Percentiles rank a stretch among this genome's conserved stretches.
These are phyloP conservation scores for Metschnikowia hibisci DNA, from an alignment of 805 yeast genomes.

Conservation along the genomic window DNA sequence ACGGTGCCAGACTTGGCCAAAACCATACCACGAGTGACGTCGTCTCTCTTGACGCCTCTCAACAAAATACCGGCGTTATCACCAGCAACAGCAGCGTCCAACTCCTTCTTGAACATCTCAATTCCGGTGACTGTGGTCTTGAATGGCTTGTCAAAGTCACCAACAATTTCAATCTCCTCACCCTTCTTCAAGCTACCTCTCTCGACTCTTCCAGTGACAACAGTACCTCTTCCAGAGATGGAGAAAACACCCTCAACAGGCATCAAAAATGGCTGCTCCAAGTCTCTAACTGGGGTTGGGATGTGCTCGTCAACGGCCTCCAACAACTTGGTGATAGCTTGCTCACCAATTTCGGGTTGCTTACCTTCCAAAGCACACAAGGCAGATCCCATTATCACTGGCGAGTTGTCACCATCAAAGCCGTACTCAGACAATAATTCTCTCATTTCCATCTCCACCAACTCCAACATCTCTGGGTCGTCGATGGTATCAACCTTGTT, in stretches of 20 bases:
- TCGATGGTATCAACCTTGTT: conserved; percentile 98
- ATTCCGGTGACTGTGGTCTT: conserved; percentile 97
- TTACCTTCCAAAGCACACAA: conserved; percentile 89
- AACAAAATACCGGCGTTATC: conserved; percentile 97
- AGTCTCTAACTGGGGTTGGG: conserved; percentile 95
- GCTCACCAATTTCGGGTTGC: conserved; percentile 86
- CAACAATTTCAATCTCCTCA: conserved; percentile 97
- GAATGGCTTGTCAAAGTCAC: conserved; percentile 78
- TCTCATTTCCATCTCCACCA: conserved; percentile 99
- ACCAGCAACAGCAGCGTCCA: conserved; percentile 97
- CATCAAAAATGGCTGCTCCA: conserved; percentile 93
- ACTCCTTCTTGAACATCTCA: conserved; percentile 99
- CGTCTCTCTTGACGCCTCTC: conserved; percentile 98
- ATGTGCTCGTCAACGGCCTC: conserved; percentile 91
- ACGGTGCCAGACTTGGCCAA: conserved; percentile 89
- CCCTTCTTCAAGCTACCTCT: conserved; percentile 97
- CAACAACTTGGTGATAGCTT: conserved; percentile 78
- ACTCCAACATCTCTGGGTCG: conserved; percentile 98
- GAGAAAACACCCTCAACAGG: conserved; percentile 98
- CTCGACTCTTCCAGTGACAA: conserved; percentile 98
- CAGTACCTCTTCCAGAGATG: conserved; percentile 99
- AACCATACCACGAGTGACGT: conserved; percentile 96
- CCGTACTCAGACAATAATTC: conserved; percentile 88
- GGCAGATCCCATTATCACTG: conserved; percentile 98
- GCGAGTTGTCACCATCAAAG: conserved; percentile 97